Base-by-base conservation (phyloP, 305 asterid species). In the Fraxinus sp. region DNA sequence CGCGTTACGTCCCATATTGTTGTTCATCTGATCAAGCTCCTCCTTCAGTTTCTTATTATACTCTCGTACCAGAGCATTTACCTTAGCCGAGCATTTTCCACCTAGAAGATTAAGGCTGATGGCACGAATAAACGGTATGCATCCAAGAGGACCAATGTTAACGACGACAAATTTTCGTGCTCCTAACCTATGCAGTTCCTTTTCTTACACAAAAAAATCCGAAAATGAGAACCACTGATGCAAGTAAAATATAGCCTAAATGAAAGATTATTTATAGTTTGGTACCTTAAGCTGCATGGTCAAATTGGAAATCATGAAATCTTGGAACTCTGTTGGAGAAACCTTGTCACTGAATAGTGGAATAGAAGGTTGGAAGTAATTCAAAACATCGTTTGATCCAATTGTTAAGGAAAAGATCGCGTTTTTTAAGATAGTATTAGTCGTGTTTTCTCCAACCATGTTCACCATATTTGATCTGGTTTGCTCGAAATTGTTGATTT, bases 351-450 rank as follows among this genome's bases (percentile, higher is more conserved):
- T 28, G 8, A 84, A 37, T 62, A 86, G 82, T 1, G 88, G 88
- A 57, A 90, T 28, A 0, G 83, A 62, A 30, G 84, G 88, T 79
- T 89, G 94, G 84, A 91, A 88, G 79, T 88, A 91, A 72, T 89
- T 91, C 10, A 89, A 22, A 36, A 91, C 83, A 79, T 91, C 94
- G 71, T 91, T 91, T 8, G 94, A 88, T 0, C 94, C 94, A 77
- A 86, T 86, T 18, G 94, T 86, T 68, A 91, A 1, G 18, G 94
- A 89, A 84, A 89, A 89, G 35, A 91, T 83, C 1, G 92, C 87
- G 0, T 84, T 81, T 83, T 80, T 87, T 28, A 91, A 79, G 41
- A 89, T 77, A 18, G 22, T 77, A n/a, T 18, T 86, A 28, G 89
- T 87, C 41, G 70, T 85, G 22, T 80, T 82, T 74, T 88, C 92